Percentiles rank a stretch among this genome's conserved stretches.
Conservation (phyloP, 495 filamentous ascomycete genomes). For the Letharia columbiana region DNA sequence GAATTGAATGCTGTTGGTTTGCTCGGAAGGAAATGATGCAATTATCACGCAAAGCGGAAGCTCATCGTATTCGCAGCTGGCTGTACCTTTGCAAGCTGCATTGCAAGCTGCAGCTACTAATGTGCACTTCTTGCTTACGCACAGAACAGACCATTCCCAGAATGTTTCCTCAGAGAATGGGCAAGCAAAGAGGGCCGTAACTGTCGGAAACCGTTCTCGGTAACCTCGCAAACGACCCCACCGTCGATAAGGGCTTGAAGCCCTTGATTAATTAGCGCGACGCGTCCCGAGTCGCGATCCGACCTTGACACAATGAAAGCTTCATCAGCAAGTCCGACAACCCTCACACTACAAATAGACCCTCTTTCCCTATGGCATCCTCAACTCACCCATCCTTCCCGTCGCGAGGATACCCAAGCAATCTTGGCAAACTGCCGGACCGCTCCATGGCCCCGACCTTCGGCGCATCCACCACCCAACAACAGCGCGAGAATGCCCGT, state of each 20-base stretch:
- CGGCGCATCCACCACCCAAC: constrained; percentile 36
- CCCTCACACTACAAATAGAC: not conserved
- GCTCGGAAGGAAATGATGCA: not conserved
- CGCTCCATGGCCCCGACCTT: constrained; percentile 41
- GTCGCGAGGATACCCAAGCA: constrained; percentile 36
- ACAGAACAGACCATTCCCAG: not conserved
- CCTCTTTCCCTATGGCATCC: constrained; percentile 27
- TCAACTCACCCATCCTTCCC: constrained; percentile 41
- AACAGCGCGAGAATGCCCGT: constrained; percentile 27
- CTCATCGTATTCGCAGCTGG: not conserved
- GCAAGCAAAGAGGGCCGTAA: not conserved
- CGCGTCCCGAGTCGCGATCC: constrained; percentile 9
- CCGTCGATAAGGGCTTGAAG: not conserved
- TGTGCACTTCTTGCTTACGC: not conserved
- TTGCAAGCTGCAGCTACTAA: not conserved
- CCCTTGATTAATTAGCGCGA: not conserved
- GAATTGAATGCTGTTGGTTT: not conserved
- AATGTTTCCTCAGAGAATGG: not conserved
- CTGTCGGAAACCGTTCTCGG: not conserved
- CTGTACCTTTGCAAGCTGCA: not conserved
- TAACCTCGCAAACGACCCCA: not conserved
- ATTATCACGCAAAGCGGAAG: not conserved
- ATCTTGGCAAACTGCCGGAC: constrained; percentile 40
- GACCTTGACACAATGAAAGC: too few species aligned
- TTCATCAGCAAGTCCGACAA: not conserved